Percentiles rank a stretch among this genome's conserved stretches.
These are phyloP conservation scores for Boletus rufocinnamomeus DNA, from an alignment of 768 basidiomycete species.

Conservation along the genomic window DNA sequence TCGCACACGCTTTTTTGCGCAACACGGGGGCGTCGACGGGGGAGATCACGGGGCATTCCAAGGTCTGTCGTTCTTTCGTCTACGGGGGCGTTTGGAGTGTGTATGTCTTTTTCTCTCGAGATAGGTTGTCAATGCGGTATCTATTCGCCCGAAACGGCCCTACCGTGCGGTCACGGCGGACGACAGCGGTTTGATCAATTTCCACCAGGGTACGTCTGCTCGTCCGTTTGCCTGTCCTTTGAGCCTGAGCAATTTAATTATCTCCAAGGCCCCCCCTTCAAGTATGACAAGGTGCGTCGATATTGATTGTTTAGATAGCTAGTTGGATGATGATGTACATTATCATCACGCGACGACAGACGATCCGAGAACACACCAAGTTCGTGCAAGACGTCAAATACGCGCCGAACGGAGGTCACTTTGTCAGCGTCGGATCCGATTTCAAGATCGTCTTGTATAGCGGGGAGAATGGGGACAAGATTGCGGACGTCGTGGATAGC, in stretches of 20 bases:
- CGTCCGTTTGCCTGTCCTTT: not conserved
- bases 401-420: constrained; percentile 76
- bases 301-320: not conserved
- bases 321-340: not conserved
- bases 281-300: constrained; percentile 71
- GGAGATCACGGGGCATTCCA: constrained; percentile 87
- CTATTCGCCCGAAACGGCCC: constrained; percentile 85
- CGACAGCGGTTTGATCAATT: constrained; percentile 79
- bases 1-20: constrained; percentile 81
- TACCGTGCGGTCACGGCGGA: constrained; percentile 88
- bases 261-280: constrained; percentile 74
- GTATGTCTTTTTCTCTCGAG: not conserved
- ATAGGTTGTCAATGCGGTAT: constrained; percentile 83
- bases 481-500: constrained; percentile 65
- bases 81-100: not conserved
- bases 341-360: constrained; percentile 41
- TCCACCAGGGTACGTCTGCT: constrained; percentile 65
- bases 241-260: not conserved
- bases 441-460: constrained; percentile 87
- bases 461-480: constrained; percentile 81
- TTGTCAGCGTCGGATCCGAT: constrained; percentile 90
- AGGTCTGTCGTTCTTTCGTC: constrained; percentile 46
- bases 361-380: constrained; percentile 85
- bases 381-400: constrained; percentile 92
- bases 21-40: constrained; percentile 85